Evolutionary conservation across 225 moss, liverwort and hornwort genomes (phyloP).

Genomic region (Asterella californica): DNA sequence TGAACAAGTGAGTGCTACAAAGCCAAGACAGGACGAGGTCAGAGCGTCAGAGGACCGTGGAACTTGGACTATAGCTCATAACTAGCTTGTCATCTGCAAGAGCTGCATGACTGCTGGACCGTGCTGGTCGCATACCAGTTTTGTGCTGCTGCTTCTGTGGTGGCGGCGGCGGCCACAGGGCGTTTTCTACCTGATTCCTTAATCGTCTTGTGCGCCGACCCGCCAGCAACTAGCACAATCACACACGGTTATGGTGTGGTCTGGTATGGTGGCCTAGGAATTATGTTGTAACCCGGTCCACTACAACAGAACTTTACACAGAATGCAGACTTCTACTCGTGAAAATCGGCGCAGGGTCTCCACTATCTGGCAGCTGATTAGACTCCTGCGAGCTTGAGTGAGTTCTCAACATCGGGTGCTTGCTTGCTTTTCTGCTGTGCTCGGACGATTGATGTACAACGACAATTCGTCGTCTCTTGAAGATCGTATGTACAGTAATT

Average conservation of each 20-base stretch:
- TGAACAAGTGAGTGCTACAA: constrained; percentile 14
- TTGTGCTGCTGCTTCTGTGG: too few relatives aligned
- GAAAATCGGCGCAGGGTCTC: background rate
- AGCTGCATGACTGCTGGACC: background rate
- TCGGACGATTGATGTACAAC: background rate
- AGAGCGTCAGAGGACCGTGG: background rate
- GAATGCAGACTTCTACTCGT: background rate
- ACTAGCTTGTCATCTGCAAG: background rate
- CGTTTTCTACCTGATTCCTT: background rate
- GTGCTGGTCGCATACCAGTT: background rate
- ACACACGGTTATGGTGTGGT: background rate
- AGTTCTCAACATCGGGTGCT: background rate
- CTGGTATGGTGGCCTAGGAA: background rate
- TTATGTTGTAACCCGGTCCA: background rate
- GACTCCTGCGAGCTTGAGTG: background rate
- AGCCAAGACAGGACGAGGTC: constrained; percentile 5
- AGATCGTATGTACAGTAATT: constrained; percentile 12
- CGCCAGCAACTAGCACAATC: background rate
- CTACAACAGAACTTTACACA: background rate
- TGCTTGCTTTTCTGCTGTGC: background rate
- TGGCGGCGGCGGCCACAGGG: background rate
- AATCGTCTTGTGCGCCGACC: background rate
- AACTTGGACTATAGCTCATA: background rate
- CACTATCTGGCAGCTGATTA: background rate
- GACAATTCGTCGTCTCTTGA: constrained; percentile 6